These are phyloP conservation scores for Wickerhamomyces xylosicus DNA, from an alignment of 805 yeast genomes.

Conservation along the genomic window DNA sequence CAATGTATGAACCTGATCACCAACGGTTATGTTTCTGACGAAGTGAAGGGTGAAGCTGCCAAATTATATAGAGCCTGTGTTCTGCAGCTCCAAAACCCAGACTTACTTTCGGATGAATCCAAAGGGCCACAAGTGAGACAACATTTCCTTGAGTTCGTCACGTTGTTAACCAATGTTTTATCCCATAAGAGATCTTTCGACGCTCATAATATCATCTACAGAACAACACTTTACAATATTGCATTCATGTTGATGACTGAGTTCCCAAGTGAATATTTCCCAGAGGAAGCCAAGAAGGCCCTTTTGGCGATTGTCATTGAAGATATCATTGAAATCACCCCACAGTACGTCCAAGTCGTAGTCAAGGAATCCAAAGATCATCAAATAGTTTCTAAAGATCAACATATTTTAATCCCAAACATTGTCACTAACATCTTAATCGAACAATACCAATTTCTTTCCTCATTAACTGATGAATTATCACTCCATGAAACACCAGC, in stretches of 20 bases:
- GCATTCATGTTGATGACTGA: slow-evolving; percentile 12
- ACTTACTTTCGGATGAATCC: slow-evolving; percentile 27
- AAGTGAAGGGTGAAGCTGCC: slow-evolving; percentile 37
- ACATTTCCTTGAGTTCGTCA: slow-evolving; percentile 14
- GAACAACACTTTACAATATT: slow-evolving; percentile 10
- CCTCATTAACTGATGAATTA: slow-evolving; percentile 5
- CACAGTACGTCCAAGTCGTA: slow-evolving; percentile 5
- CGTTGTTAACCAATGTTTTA: slow-evolving; percentile 6
- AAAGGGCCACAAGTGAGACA: slow-evolving; percentile 21
- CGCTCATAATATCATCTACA: slow-evolving; percentile 6
- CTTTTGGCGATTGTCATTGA: slow-evolving; percentile 5
- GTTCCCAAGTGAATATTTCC: slow-evolving; percentile 16
- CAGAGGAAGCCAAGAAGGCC: slow-evolving; percentile 6
- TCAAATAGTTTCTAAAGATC: slow-evolving; percentile 6
- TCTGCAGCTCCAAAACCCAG: slow-evolving; percentile 41
- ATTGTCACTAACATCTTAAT: slow-evolving; percentile 18
- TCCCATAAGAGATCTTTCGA: slow-evolving; percentile 6
- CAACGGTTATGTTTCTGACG: slow-evolving; percentile 19
- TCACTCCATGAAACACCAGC: neutral
- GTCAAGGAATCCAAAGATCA: slow-evolving; percentile 7
- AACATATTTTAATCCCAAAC: slow-evolving; percentile 7
- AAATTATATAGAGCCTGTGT: slow-evolving; percentile 44
- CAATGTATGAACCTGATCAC: slow-evolving; percentile 36
- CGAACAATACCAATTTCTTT: slow-evolving; percentile 25
- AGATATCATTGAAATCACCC: slow-evolving; percentile 9